A percentile compares a stretch with the other conserved stretches of the same genome.
phyloP scores from a whole-genome alignment of 768 basidiomycete species.

The Strobilomyces echinocephalus region DNA sequence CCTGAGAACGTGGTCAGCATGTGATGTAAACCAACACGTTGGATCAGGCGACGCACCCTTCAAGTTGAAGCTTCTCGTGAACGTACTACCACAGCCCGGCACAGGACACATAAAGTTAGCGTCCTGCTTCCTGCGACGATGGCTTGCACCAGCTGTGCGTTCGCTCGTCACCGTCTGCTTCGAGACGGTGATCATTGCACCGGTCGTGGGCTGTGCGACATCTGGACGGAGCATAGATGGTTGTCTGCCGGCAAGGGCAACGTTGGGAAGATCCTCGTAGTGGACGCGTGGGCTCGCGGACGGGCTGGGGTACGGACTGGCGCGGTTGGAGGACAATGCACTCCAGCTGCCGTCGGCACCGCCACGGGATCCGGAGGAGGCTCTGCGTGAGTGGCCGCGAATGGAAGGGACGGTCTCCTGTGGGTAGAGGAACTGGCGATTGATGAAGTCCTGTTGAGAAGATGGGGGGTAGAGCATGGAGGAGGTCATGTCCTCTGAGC shows the following conservation, averaged over 20 bases:
- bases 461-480: constrained; percentile 30
- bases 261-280: constrained; percentile 45
- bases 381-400: constrained; percentile 40
- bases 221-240: constrained; percentile 25
- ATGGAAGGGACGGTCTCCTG: constrained; percentile 34
- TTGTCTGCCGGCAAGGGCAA: constrained; percentile 24
- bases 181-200: constrained; percentile 32
- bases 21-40: constrained; percentile 10
- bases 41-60: constrained; percentile 51
- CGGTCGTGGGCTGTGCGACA: background rate
- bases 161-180: constrained; percentile 89
- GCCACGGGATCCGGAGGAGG: constrained; percentile 37
- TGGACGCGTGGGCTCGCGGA: constrained; percentile 56
- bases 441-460: constrained; percentile 41
- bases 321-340: constrained; percentile 35
- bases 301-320: constrained; percentile 66
- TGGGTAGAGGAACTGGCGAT: constrained; percentile 41
- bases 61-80: constrained; percentile 84
- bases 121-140: constrained; percentile 80
- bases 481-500: constrained; percentile 57
- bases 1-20: constrained; percentile 39
- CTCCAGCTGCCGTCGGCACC: constrained; percentile 31
- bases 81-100: constrained; percentile 75
- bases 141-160: constrained; percentile 82
- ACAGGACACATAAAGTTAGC: constrained; percentile 83